Conservation (phyloP, 345 rosid genomes). For the Pugionium cornutum region DNA sequence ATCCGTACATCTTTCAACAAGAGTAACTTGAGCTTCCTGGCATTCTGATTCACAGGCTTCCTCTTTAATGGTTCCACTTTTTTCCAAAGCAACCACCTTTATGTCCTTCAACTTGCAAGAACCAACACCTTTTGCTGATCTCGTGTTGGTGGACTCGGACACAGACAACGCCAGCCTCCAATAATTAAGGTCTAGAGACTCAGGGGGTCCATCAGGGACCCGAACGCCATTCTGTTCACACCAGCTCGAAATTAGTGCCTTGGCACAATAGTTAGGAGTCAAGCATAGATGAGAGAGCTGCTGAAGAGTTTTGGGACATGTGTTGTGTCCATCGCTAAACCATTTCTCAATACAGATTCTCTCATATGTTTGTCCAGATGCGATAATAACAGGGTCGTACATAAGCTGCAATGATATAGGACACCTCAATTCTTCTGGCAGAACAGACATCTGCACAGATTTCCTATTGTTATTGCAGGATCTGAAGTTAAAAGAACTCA, state of each 20-base stretch:
- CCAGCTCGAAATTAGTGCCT: constrained; percentile 90
- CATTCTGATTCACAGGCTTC: constrained; percentile 43
- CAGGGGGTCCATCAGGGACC: constrained; percentile 78
- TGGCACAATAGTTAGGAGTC: constrained; percentile 95
- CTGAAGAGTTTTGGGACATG: constrained; percentile 94
- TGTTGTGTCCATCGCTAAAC: constrained; percentile 87
- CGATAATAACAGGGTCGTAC: constrained; percentile 91
- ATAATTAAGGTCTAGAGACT: constrained; percentile 85
- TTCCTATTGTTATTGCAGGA: constrained; percentile 53
- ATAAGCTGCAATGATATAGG: constrained; percentile 95
- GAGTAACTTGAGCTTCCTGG: constrained; percentile 49
- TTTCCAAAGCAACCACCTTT: constrained; percentile 76
- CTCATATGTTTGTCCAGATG: constrained; percentile 98
- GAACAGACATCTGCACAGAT: constrained; percentile 68
- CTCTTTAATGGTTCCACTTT: constrained; percentile 60
- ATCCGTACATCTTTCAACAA: constrained; percentile 49
- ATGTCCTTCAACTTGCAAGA: constrained; percentile 57
- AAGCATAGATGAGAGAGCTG: constrained; percentile 72
- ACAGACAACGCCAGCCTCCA: constrained; percentile 85
- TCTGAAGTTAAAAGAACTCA: constrained; percentile 81
- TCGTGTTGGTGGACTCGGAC: constrained; percentile 59
- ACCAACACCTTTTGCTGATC: constrained; percentile 48
- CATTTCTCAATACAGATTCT: constrained; percentile 92
- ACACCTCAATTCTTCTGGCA: constrained; percentile 96
- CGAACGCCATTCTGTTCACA: constrained; percentile 87